A percentile compares a stretch with the other conserved stretches of the same genome.
These are phyloP conservation scores for Lipomyces lipofer DNA, from an alignment of 805 yeast species.

Conservation along the genomic window DNA sequence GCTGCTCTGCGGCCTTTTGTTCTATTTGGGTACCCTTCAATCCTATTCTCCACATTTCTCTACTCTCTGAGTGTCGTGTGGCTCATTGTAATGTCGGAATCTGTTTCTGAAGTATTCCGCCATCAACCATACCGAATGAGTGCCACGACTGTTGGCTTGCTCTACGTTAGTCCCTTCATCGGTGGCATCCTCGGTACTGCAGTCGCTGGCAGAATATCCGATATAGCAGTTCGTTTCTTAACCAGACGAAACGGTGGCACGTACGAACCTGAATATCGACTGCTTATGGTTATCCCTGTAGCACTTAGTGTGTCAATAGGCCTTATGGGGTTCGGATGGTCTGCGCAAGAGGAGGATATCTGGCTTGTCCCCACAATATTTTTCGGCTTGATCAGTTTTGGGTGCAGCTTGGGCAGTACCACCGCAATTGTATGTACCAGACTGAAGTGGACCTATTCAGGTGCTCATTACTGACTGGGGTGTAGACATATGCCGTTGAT, in stretches of 20 bases:
- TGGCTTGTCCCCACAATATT: conserved; percentile 63
- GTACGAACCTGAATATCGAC: conserved; percentile 64
- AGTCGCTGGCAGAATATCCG: conserved; percentile 53
- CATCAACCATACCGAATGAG: conserved; percentile 40
- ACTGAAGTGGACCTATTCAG: background rate
- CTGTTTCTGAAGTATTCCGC: conserved; percentile 52
- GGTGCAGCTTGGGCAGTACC: conserved; percentile 61
- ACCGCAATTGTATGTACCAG: conserved; percentile 46
- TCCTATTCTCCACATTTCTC: conserved; percentile 52
- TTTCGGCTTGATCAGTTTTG: conserved; percentile 58
- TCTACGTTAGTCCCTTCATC: conserved; percentile 34
- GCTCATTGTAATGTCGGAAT: conserved; percentile 62
- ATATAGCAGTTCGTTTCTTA: conserved; percentile 48
- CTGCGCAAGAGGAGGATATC: conserved; percentile 46
- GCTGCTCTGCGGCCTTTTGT: conserved; percentile 57
- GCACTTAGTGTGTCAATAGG: conserved; percentile 49
- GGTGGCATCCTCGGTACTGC: conserved; percentile 61
- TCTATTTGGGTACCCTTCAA: conserved; percentile 51
- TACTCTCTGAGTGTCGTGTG: conserved; percentile 62
- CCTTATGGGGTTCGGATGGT: conserved; percentile 66
- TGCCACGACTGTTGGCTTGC: conserved; percentile 26
- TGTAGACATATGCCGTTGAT: conserved; percentile 54
- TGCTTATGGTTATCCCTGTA: conserved; percentile 55
- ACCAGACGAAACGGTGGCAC: conserved; percentile 52
- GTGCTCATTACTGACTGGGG: background rate